Base-by-base conservation (phyloP, 768 basidiomycete species). In the Coprinopsis marcescibilis region DNA sequence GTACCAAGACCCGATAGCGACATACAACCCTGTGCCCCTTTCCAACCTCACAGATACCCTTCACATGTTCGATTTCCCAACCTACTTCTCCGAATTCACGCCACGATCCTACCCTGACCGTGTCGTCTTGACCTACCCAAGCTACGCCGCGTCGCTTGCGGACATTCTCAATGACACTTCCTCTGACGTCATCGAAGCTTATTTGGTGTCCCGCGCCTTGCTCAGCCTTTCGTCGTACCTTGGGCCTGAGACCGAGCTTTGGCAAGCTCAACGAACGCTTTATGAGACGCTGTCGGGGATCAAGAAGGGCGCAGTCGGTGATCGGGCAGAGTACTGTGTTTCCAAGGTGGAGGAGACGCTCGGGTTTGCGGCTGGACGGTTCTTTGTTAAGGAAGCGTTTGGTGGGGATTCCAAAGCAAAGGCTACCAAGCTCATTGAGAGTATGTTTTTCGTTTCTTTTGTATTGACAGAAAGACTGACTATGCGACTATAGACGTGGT, bases 311-410 rank as follows among this genome's bases (percentile, higher is more conserved):
- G 84, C 82, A 1, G 70, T 87, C 24, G 83, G 84, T 33, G 88
- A 94, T 55, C 77, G 96, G 19, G 76, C 81, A 20, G 89, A 95
- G 56, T 84, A 83, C 54, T 98, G 95, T 59, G 74, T 92, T 43
- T 73, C 71, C 1, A 71, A 72, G 53, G 81, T 93, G 1, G 86
- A 92, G 55, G 59, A 67, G 32, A 76, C 77, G 1, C 73, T 95
- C 46, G 95, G 95, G n/a, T 94, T 89, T 61, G 85, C 91, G 4
- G 77, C 85, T 24, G 94, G 95, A 2, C 75, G 89, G 52, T 89
- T 85, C 63, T 98, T 93, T 59, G 91, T 94, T 43, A 79, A 89
- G 43, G 77, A 82, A 60, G 85, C 85, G 0, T 94, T 94, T 57
- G 77, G 75, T 8, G 81, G 85, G 15, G 73, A 88, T 42, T 89